Percentiles rank a stretch among this genome's conserved stretches.
Conservation (phyloP, 805 yeast species). For the Cyberlindnera galapagoensis region DNA sequence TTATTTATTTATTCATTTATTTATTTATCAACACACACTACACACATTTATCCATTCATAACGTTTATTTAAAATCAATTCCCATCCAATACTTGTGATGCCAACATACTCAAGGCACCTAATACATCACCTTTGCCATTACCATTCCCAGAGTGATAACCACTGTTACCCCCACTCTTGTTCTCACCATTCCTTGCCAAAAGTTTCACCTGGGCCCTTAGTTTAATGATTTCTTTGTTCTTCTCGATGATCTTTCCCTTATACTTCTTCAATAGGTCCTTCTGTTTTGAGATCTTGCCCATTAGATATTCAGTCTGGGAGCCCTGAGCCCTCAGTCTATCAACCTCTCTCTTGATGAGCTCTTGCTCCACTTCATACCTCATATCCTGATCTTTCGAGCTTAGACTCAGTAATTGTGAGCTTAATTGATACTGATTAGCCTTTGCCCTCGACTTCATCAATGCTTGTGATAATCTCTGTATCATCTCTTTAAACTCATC, state of each 20-base stretch:
- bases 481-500: slow-evolving; percentile 12
- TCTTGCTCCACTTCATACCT: slow-evolving; percentile 41
- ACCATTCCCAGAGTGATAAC: slow-evolving; percentile 4
- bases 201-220: slow-evolving; percentile 21
- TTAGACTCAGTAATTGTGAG: slow-evolving; percentile 35
- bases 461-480: slow-evolving; percentile 15
- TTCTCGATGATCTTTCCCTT: slow-evolving; percentile 36
- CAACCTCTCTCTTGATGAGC: slow-evolving; percentile 40
- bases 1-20: slow-evolving; percentile 11
- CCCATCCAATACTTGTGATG: slow-evolving; percentile 43
- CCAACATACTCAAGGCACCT: slow-evolving; percentile 47
- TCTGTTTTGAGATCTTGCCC: slow-evolving; percentile 33
- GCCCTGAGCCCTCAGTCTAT: slow-evolving; percentile 29
- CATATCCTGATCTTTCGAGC: slow-evolving; percentile 37
- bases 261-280: slow-evolving; percentile 38
- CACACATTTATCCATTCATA: slow-evolving; percentile 1
- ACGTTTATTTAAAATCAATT: slow-evolving; percentile 6
- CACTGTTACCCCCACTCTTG: slow-evolving; percentile 3
- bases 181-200: not conserved
- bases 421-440: slow-evolving; percentile 30
- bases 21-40: slow-evolving; percentile 8
- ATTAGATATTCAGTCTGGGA: slow-evolving; percentile 30
- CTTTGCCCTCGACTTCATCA: slow-evolving; percentile 24
- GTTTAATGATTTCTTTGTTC: slow-evolving; percentile 36
- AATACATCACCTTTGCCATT: slow-evolving; percentile 26